Evolutionary conservation across 2,329 filamentous ascomycete species (phyloP).

Genomic region (Colletotrichum neosansevieriae): DNA sequence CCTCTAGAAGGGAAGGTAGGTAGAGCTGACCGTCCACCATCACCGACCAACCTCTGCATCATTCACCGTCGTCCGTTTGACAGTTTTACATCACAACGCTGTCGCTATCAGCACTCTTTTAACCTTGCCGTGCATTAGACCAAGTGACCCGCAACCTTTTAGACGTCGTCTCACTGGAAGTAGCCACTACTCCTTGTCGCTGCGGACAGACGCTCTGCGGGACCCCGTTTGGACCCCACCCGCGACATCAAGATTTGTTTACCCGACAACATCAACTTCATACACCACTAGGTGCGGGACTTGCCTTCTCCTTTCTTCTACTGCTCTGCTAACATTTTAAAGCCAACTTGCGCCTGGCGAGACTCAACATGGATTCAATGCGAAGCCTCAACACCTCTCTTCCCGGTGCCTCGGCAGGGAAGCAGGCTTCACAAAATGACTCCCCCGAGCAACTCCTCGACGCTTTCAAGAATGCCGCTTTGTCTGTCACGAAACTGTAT

Average conservation of each 20-base stretch:
- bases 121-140: constrained; percentile 5
- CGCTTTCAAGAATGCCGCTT: constrained; percentile 90
- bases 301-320: constrained; percentile 9
- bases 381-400: constrained; percentile 45
- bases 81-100: not conserved
- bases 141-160: not conserved
- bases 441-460: constrained; percentile 79
- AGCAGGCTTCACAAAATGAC: constrained; percentile 49
- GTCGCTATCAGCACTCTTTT: not conserved
- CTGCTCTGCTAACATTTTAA: constrained; percentile 13
- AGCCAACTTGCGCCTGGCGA: constrained; percentile 7
- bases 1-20: not conserved
- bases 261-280: constrained; percentile 30
- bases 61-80: constrained; percentile 16
- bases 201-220: constrained; percentile 22
- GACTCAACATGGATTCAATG: constrained; percentile 49
- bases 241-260: constrained; percentile 38
- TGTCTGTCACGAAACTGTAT: constrained; percentile 96
- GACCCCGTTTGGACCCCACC: constrained; percentile 34
- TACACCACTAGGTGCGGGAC: constrained; percentile 38
- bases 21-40: constrained; percentile 7
- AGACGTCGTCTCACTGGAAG: not conserved
- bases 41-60: constrained; percentile 7
- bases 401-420: constrained; percentile 41
- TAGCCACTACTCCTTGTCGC: constrained; percentile 25